phyloP scores from a whole-genome alignment of 2,329 filamentous ascomycete species.

The Penicillium sp. region DNA sequence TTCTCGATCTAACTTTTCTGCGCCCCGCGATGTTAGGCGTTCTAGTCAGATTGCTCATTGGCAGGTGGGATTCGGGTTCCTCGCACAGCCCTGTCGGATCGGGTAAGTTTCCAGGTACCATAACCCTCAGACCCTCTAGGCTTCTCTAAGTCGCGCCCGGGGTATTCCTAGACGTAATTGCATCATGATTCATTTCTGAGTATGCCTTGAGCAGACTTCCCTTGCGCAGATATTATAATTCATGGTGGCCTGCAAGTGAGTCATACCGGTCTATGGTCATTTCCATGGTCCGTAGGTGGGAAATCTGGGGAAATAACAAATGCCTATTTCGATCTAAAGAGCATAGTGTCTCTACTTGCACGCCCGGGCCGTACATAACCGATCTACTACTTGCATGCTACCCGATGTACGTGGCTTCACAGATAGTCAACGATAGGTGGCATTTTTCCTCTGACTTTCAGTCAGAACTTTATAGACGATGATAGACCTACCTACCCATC shows the following conservation, averaged over 20 bases:
- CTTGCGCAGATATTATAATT: too few species aligned
- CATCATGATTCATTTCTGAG: not conserved
- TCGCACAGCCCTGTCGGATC: constrained; percentile 8
- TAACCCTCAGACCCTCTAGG: not conserved
- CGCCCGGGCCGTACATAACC: too few species aligned
- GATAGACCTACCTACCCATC: too few species aligned
- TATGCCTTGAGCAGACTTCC: not conserved
- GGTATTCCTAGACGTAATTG: not conserved
- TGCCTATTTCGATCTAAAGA: not conserved
- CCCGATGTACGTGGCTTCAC: too few species aligned
- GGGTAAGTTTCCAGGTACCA: constrained; percentile 10
- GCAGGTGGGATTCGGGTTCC: not conserved
- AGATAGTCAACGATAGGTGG: too few species aligned
- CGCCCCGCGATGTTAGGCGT: not conserved
- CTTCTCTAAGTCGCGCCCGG: not conserved
- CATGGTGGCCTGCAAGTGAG: not conserved
- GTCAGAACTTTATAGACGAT: too few species aligned
- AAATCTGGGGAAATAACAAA: not conserved
- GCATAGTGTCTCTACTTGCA: not conserved
- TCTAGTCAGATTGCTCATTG: not conserved
- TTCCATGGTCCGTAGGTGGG: too few species aligned
- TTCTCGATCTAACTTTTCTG: not conserved
- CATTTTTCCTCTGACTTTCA: too few species aligned
- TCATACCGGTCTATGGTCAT: too few species aligned
- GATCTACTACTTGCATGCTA: too few species aligned